Percentiles rank a stretch among this genome's conserved stretches.
Evolutionary conservation across 306 rosid species (phyloP).

Genomic region (Citrullus amarus): DNA sequence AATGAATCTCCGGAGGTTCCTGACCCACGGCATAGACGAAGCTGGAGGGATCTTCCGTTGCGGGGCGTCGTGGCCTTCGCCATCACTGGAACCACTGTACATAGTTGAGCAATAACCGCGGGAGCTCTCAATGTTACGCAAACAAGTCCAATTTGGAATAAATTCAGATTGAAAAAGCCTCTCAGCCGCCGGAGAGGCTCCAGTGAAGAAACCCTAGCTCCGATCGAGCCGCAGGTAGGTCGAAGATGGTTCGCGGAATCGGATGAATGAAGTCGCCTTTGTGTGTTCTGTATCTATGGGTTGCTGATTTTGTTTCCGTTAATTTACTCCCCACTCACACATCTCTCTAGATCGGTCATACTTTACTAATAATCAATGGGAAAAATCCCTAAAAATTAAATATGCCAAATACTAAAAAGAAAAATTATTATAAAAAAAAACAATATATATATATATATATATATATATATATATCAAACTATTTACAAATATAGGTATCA

Average conservation of each 20-base stretch:
- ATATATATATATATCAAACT: too few species aligned
- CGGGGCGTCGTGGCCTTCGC: slow-evolving; percentile 67
- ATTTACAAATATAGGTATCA: too few species aligned
- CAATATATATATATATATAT: too few species aligned
- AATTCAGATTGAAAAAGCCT: not conserved
- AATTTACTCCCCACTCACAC: not conserved
- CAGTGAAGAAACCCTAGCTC: not conserved
- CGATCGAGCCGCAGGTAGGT: not conserved
- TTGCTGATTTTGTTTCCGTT: not conserved
- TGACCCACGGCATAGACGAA: slow-evolving; percentile 86
- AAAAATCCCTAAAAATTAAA: too few species aligned
- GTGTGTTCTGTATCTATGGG: not conserved
- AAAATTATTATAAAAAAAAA: too few species aligned
- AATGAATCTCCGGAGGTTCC: slow-evolving; percentile 83
- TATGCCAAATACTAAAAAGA: too few species aligned
- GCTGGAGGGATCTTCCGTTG: slow-evolving; percentile 85
- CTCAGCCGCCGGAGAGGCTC: not conserved
- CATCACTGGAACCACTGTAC: slow-evolving; percentile 93
- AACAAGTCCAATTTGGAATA: not conserved
- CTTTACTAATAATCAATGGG: too few species aligned
- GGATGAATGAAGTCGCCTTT: not conserved
- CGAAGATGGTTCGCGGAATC: not conserved
- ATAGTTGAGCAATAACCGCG: slow-evolving; percentile 23
- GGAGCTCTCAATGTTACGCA: not conserved
- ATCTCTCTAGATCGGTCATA: not conserved